Evolutionary conservation across 2,329 filamentous ascomycete species (phyloP).

Genomic region (Microsporum canis): DNA sequence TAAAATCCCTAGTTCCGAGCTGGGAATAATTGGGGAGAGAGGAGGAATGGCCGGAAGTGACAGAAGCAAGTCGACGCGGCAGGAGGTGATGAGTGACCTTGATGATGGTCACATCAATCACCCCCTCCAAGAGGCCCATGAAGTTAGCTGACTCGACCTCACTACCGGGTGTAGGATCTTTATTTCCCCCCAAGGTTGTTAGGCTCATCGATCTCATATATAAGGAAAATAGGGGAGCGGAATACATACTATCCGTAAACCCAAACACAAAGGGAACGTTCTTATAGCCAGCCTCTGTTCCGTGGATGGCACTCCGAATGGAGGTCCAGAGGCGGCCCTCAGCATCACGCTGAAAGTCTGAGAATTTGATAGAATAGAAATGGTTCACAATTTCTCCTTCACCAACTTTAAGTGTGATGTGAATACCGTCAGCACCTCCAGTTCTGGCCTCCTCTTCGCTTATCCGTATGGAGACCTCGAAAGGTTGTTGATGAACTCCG

Average conservation of each 20-base stretch:
- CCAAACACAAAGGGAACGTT: conserved; percentile 5
- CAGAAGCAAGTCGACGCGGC: neutral
- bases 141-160: neutral
- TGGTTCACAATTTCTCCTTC: conserved; percentile 7
- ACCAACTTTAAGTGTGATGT: conserved; percentile 6
- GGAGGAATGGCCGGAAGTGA: neutral
- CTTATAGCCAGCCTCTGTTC: neutral
- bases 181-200: neutral
- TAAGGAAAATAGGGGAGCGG: neutral
- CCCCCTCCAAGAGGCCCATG: neutral
- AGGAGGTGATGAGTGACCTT: neutral
- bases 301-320: conserved; percentile 3
- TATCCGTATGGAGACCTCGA: conserved; percentile 1
- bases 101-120: conserved; percentile 5
- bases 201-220: neutral
- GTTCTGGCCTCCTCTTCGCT: neutral
- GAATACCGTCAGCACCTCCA: conserved; percentile 5
- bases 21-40: neutral
- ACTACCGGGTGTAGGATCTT: neutral
- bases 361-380: conserved; percentile 8
- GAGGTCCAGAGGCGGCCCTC: neutral
- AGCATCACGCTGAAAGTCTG: neutral
- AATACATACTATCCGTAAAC: neutral
- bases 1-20: neutral
- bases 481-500: neutral